A percentile compares a stretch with the other conserved stretches of the same genome.
These are phyloP conservation scores for Cryomyces minteri DNA, from an alignment of 495 filamentous ascomycete genomes.

Conservation along the genomic window DNA sequence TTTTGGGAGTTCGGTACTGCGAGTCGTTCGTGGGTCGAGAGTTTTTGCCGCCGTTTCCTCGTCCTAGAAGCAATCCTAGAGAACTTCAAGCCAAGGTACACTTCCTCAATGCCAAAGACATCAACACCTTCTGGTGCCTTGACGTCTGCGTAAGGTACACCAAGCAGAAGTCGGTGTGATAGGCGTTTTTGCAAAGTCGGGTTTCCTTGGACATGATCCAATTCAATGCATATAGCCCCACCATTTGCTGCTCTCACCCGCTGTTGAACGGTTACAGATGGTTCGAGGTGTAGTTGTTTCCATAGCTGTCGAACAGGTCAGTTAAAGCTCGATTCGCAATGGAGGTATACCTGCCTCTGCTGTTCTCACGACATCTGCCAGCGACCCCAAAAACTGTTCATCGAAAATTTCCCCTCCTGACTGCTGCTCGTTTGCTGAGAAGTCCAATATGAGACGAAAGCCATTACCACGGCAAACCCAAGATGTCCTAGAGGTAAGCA, in stretches of 20 bases:
- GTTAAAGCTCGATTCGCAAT: background rate
- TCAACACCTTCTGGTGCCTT: constrained; percentile 7
- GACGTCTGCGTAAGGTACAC: constrained; percentile 8
- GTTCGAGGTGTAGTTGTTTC: constrained; percentile 9
- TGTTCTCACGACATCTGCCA: constrained; percentile 6
- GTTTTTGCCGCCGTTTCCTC: background rate
- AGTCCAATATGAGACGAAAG: constrained; percentile 9
- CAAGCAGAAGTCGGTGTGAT: constrained; percentile 4
- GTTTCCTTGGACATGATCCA: constrained; percentile 3
- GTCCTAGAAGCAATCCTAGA: background rate
- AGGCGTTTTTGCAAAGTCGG: background rate
- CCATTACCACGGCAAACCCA: constrained; percentile 13
- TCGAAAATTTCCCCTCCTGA: background rate
- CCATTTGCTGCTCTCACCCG: background rate
- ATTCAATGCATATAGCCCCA: background rate
- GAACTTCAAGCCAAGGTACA: constrained; percentile 4
- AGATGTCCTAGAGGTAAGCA: constrained; percentile 3
- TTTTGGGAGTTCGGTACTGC: background rate
- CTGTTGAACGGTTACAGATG: background rate
- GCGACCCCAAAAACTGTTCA: constrained; percentile 1
- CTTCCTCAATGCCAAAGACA: constrained; percentile 1
- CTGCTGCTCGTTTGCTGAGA: constrained; percentile 5
- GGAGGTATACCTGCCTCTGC: constrained; percentile 8
- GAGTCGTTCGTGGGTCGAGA: background rate
- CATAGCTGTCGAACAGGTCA: constrained; percentile 5